These are phyloP conservation scores for Gloeostereum incarnatum DNA, from an alignment of 768 basidiomycete species.

Conservation along the genomic window DNA sequence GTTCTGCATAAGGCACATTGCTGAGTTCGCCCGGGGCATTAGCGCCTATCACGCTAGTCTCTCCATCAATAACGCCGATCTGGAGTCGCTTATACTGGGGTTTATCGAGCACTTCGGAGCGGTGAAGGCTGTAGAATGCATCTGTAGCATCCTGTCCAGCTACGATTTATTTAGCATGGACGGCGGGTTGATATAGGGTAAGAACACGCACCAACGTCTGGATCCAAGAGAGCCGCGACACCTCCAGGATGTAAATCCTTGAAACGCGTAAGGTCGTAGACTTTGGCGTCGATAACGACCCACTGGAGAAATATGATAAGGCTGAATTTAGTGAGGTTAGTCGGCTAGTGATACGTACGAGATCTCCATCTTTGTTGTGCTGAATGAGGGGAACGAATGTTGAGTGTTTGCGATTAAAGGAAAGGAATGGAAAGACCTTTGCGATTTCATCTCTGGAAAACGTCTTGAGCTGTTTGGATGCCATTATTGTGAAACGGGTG, in stretches of 20 bases:
- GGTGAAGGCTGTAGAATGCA: slow-evolving; percentile 71
- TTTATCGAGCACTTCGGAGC: slow-evolving; percentile 55
- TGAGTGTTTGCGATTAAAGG: background rate
- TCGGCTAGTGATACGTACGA: slow-evolving; percentile 28
- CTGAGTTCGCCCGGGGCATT: slow-evolving; percentile 45
- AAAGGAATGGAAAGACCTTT: slow-evolving; percentile 32
- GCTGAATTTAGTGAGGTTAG: slow-evolving; percentile 2
- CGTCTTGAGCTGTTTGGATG: slow-evolving; percentile 22
- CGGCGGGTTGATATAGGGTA: background rate
- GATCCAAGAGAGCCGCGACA: slow-evolving; percentile 57
- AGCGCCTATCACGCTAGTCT: slow-evolving; percentile 39
- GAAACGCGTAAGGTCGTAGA: slow-evolving; percentile 77
- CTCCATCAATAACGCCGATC: slow-evolving; percentile 54
- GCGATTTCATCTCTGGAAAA: slow-evolving; percentile 47
- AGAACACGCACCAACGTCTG: slow-evolving; percentile 53
- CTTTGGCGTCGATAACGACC: slow-evolving; percentile 78
- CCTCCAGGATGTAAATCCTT: slow-evolving; percentile 79
- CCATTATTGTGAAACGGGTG: slow-evolving; percentile 13
- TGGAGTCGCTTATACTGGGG: slow-evolving; percentile 58
- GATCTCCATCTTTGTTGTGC: slow-evolving; percentile 75
- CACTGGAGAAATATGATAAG: slow-evolving; percentile 33
- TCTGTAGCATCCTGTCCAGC: slow-evolving; percentile 77
- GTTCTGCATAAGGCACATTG: slow-evolving; percentile 72
- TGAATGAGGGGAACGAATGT: slow-evolving; percentile 16
- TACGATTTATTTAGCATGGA: slow-evolving; percentile 12